phyloP scores from a whole-genome alignment of 73 alveolate genomes.

The Uronychia setigera region DNA sequence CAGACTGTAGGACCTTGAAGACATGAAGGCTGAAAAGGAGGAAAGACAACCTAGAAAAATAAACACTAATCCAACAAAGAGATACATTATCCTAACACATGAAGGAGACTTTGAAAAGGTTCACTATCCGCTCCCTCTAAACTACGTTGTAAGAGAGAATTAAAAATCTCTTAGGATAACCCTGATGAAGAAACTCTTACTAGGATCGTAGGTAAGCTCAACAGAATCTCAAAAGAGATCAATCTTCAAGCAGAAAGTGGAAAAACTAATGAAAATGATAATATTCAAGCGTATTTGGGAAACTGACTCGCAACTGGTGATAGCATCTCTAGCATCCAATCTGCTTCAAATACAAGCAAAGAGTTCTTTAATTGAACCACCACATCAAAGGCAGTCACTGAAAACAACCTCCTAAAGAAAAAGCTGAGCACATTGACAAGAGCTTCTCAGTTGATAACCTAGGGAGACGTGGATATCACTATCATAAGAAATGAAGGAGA shows the following conservation, averaged over 20 bases:
- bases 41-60: neutral
- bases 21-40: neutral
- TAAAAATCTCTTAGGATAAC: neutral
- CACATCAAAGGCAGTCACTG: neutral
- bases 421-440: neutral
- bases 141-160: neutral
- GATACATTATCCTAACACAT: slow-evolving; percentile 26
- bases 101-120: slow-evolving; percentile 3
- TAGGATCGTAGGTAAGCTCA: slow-evolving; percentile 1
- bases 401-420: slow-evolving; percentile 23
- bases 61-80: neutral
- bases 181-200: slow-evolving; percentile 20
- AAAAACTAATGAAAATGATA: too few relatives aligned
- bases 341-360: neutral
- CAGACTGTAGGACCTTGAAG: neutral
- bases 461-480: neutral
- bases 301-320: neutral
- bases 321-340: slow-evolving; percentile 4
- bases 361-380: neutral
- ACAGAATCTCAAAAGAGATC: neutral
- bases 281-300: too few relatives aligned
- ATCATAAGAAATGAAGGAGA: neutral
- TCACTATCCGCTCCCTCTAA: slow-evolving; percentile 23
- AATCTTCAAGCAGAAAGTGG: neutral
- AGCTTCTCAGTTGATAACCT: neutral